Evolutionary conservation across 164 flowering plant species (phyloP), one percentile per base, ranked within the genome.

Genomic region (Protea cynaroides): DNA sequence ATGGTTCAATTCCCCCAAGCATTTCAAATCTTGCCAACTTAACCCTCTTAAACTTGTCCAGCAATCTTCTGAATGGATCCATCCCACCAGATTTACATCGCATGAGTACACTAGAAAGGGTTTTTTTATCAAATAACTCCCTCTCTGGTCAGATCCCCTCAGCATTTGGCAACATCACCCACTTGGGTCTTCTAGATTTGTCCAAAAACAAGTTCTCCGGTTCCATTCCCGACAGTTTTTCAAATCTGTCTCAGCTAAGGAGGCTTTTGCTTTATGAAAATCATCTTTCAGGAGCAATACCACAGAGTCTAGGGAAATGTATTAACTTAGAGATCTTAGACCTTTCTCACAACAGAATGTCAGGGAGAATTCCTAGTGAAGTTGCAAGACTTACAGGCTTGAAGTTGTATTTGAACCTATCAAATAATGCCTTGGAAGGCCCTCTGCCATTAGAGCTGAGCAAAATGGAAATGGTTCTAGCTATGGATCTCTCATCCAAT

Each of bases 401-500:
- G 83, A 90, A 84, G 63, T 37, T 93, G 67, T 88, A 87, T 75
- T 74, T 93, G 77, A 93, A 93, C 65, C 59, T 90, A 69, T 90
- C 96, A 12, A 75, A 76, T 60, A 93, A 93, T 69, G 65, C 71
- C 55, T 71, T 92, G 17, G 58, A 72, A 52, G 97, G 97, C 3
- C 72, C 84, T 19, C 61, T 90, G 36, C 98, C 98, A 0, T 50
- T 88, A 21, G 90, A 90, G 86, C 77, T 93, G 22, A 87, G 94
- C 57, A 88, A 90, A 72, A 88, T 93, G 96, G 93, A 86, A 58
- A 90, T 90, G 96, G 86, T 93, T 15, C 71, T 85, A 21, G 89
- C 89, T 17, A 80, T 90, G 23, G 98, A 93, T 73, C 60, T 93
- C 8, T 93, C 96, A 14, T 79, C 75, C 1, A 93, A 93, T 75